phyloP scores from a whole-genome alignment of 768 basidiomycete species.

The Coprinopsis sp. region DNA sequence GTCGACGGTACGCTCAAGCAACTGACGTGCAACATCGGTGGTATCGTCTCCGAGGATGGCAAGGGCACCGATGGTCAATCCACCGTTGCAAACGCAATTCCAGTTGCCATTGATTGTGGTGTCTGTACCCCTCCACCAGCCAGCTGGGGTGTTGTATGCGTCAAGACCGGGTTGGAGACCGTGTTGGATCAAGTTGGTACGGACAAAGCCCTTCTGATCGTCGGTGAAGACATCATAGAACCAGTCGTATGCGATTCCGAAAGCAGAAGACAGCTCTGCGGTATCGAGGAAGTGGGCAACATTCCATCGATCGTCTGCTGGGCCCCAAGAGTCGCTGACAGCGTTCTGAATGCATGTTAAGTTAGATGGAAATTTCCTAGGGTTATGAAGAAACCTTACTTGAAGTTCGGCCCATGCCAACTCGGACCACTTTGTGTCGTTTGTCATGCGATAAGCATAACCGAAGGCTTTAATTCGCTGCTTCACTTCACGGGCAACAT shows the following conservation, averaged over 20 bases:
- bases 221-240: conserved; percentile 77
- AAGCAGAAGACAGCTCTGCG: conserved; percentile 86
- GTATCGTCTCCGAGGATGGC: conserved; percentile 85
- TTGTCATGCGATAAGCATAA: conserved; percentile 87
- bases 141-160: conserved; percentile 42
- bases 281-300: conserved; percentile 83
- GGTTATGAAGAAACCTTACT: conserved; percentile 39
- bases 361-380: background rate
- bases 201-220: conserved; percentile 65
- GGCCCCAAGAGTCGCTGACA: conserved; percentile 72
- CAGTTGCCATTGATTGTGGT: conserved; percentile 77
- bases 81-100: conserved; percentile 95
- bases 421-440: conserved; percentile 87
- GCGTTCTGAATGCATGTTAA: conserved; percentile 49
- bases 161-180: conserved; percentile 65
- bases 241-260: conserved; percentile 95
- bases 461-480: conserved; percentile 86
- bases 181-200: conserved; percentile 66
- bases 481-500: conserved; percentile 84
- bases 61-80: conserved; percentile 83
- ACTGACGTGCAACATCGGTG: conserved; percentile 64
- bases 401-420: conserved; percentile 77
- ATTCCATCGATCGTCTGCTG: conserved; percentile 73
- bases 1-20: conserved; percentile 63
- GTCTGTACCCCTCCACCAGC: conserved; percentile 92